Evolutionary conservation across 1,284 basidiomycete species (phyloP).

Genomic region (Trametes pubescens): DNA sequence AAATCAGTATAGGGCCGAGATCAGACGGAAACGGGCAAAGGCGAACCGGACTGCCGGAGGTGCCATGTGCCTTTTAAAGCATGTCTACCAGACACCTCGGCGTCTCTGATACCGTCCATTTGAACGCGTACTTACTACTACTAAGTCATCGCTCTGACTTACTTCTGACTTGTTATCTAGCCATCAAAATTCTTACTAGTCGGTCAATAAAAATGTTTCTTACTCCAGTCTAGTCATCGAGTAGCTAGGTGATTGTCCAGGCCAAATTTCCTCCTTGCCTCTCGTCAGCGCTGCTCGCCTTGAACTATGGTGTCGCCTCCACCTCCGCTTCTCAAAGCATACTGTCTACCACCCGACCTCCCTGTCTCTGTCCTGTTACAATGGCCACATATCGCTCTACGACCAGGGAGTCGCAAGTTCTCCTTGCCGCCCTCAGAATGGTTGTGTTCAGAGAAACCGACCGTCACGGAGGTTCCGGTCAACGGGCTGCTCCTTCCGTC

Average conservation of each 20-base stretch:
- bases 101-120: neutral
- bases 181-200: neutral
- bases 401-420: slow-evolving; percentile 9
- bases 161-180: neutral
- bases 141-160: neutral
- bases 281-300: neutral
- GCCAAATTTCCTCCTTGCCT: no score
- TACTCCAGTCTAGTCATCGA: neutral
- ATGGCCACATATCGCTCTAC: slow-evolving; percentile 1
- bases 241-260: neutral
- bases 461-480: neutral
- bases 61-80: neutral
- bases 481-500: slow-evolving; percentile 7
- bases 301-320: neutral
- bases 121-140: neutral
- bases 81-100: neutral
- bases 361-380: neutral
- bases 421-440: neutral
- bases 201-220: neutral
- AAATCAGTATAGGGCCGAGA: neutral
- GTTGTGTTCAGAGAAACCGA: neutral
- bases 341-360: neutral
- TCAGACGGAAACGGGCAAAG: neutral
- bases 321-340: neutral
- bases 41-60: neutral